Evolutionary conservation across 2,329 filamentous ascomycete genomes (phyloP).

Genomic region (Calonectria naviculata): DNA sequence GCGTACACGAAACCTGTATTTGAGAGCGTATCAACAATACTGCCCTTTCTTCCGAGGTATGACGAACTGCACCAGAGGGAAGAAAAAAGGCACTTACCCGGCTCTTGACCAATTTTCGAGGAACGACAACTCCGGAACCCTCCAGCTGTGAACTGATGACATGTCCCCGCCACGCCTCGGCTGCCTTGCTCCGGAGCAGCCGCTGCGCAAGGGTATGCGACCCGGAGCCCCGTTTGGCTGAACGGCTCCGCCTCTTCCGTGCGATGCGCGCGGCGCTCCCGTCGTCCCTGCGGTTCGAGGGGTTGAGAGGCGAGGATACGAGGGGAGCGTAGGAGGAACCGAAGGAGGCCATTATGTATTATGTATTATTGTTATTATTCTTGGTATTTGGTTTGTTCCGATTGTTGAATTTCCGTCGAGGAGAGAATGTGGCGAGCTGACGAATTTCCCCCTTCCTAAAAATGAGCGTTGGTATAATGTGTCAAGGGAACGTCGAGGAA

Average conservation of each 20-base stretch:
- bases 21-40: not conserved
- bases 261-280: slow-evolving; percentile 27
- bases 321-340: slow-evolving; percentile 34
- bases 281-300: slow-evolving; percentile 29
- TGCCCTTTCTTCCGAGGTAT: not conserved
- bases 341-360: slow-evolving; percentile 29
- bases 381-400: no score
- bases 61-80: not conserved
- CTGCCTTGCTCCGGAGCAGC: slow-evolving; percentile 55
- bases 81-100: slow-evolving; percentile 29
- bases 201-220: slow-evolving; percentile 53
- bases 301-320: slow-evolving; percentile 43
- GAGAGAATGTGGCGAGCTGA: not conserved
- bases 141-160: slow-evolving; percentile 43
- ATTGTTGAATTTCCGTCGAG: not conserved
- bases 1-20: slow-evolving; percentile 31
- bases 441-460: not conserved
- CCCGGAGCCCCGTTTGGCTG: slow-evolving; percentile 25
- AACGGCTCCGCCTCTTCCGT: slow-evolving; percentile 31
- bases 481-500: not conserved
- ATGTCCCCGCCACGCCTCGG: slow-evolving; percentile 52
- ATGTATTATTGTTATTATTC: no score
- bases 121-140: slow-evolving; percentile 16
- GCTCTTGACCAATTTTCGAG: slow-evolving; percentile 16
- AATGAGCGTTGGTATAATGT: no score